Percentiles rank a stretch among this genome's conserved stretches.
These are phyloP conservation scores for Mesembryanthemum crystallinum DNA, from an alignment of 148 eudicot genomes.

Conservation along the genomic window DNA sequence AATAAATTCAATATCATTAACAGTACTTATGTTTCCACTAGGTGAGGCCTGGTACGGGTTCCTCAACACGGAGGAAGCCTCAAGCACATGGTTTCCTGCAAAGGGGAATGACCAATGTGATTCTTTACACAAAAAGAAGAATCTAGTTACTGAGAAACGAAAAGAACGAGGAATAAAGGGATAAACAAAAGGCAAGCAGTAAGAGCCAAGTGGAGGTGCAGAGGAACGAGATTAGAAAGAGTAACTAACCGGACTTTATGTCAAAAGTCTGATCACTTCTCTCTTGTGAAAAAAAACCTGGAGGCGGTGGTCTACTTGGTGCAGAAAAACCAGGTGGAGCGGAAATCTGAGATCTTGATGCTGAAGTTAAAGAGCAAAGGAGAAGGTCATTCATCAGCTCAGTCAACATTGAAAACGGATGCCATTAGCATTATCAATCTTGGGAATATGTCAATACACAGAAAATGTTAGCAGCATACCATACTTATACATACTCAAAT, in stretches of 20 bases:
- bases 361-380: conserved; percentile 35
- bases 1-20: conserved; percentile 74
- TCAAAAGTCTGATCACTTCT: conserved; percentile 55
- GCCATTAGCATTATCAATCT: not conserved
- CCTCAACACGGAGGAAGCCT: conserved; percentile 48
- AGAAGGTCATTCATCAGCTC: conserved; percentile 3
- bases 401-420: not conserved
- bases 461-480: too few species aligned
- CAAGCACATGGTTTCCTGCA: conserved; percentile 66
- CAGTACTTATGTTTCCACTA: conserved; percentile 38
- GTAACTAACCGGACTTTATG: conserved; percentile 57
- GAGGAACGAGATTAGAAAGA: not conserved
- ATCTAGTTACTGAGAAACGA: not conserved
- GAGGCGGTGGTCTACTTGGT: conserved; percentile 79
- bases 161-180: not conserved
- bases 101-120: not conserved
- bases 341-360: conserved; percentile 65
- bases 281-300: conserved; percentile 74
- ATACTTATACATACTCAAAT: too few species aligned
- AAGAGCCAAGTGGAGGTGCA: not conserved
- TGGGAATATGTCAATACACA: not conserved
- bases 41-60: conserved; percentile 55
- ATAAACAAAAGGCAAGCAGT: not conserved
- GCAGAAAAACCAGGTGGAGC: conserved; percentile 95
- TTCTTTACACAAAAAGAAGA: not conserved